phyloP scores from a whole-genome alignment of 495 filamentous ascomycete genomes.

The Acidomyces sp. region DNA sequence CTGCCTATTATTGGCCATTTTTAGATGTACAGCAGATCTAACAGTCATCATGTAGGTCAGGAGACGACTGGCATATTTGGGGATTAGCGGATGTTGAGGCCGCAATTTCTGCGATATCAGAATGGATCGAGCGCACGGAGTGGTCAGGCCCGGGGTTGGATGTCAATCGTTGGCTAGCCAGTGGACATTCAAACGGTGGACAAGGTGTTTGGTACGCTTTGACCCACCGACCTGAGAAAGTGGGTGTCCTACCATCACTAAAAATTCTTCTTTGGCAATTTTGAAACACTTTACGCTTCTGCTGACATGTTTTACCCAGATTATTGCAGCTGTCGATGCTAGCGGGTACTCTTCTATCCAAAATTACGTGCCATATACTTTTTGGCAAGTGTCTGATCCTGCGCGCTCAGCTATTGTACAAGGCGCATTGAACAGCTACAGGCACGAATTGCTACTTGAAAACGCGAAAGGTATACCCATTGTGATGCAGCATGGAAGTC shows the following conservation, averaged over 20 bases:
- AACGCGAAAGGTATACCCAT: conserved; percentile 44
- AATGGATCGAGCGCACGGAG: conserved; percentile 36
- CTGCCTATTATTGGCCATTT: no score
- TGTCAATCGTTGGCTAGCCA: conserved; percentile 39
- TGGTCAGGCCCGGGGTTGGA: conserved; percentile 39
- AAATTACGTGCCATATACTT: conserved; percentile 46
- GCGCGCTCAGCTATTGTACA: conserved; percentile 32
- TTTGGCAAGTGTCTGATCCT: conserved; percentile 44
- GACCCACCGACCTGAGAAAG: conserved; percentile 45
- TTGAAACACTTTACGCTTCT: no score
- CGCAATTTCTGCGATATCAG: conserved; percentile 35
- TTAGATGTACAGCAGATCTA: no score
- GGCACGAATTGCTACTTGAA: conserved; percentile 40
- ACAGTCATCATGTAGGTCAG: no score
- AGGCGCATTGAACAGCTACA: conserved; percentile 37
- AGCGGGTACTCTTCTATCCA: conserved; percentile 49
- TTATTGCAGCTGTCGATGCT: conserved; percentile 43
- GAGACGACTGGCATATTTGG: conserved; percentile 53
- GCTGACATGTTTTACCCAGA: no score
- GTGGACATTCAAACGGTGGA: conserved; percentile 48
- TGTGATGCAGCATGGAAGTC: conserved; percentile 42
- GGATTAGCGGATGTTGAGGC: conserved; percentile 45
- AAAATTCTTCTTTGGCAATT: no score
- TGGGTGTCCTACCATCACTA: no score
- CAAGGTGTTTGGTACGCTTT: conserved; percentile 47